phyloP scores from a whole-genome alignment of 129 eudicot genomes.

The Centella asiatica region DNA sequence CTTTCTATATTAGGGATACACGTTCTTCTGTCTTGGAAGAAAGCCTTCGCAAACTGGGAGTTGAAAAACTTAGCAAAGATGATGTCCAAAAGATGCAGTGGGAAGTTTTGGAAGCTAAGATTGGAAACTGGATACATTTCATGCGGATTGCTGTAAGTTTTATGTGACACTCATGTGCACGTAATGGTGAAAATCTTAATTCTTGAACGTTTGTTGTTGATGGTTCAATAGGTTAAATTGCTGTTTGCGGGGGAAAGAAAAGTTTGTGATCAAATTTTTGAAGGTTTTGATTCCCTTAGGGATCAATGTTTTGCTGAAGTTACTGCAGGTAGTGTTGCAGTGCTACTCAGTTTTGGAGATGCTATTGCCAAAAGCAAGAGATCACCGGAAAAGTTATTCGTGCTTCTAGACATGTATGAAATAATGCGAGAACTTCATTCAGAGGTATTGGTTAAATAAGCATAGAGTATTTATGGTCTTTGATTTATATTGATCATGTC shows the following conservation, averaged over 20 bases:
- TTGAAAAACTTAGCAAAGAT: slow-evolving; percentile 95
- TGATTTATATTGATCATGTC: not conserved
- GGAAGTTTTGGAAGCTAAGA: slow-evolving; percentile 95
- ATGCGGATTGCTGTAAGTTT: slow-evolving; percentile 96
- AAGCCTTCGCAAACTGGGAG: slow-evolving; percentile 88
- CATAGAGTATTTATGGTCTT: not conserved
- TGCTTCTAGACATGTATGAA: slow-evolving; percentile 96
- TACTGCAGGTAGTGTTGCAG: slow-evolving; percentile 82
- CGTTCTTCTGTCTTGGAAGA: slow-evolving; percentile 92
- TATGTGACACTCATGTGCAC: not conserved
- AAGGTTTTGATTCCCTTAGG: slow-evolving; percentile 72
- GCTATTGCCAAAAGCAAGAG: slow-evolving; percentile 98
- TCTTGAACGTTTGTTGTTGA: slow-evolving; percentile 1
- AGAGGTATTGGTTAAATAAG: slow-evolving; percentile 47
- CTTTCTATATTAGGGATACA: slow-evolving; percentile 50
- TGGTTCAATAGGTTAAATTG: slow-evolving; percentile 72
- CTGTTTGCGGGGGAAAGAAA: slow-evolving; percentile 89
- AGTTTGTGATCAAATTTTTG: slow-evolving; percentile 97
- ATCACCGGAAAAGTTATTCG: slow-evolving; percentile 93
- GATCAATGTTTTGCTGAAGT: slow-evolving; percentile 97
- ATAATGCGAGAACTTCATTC: slow-evolving; percentile 96
- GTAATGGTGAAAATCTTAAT: not conserved
- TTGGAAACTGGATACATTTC: slow-evolving; percentile 99
- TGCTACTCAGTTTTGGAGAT: slow-evolving; percentile 96
- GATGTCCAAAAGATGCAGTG: slow-evolving; percentile 99